Base-by-base conservation (phyloP, 1,284 basidiomycete species). In the Rugosomyces carneus region DNA sequence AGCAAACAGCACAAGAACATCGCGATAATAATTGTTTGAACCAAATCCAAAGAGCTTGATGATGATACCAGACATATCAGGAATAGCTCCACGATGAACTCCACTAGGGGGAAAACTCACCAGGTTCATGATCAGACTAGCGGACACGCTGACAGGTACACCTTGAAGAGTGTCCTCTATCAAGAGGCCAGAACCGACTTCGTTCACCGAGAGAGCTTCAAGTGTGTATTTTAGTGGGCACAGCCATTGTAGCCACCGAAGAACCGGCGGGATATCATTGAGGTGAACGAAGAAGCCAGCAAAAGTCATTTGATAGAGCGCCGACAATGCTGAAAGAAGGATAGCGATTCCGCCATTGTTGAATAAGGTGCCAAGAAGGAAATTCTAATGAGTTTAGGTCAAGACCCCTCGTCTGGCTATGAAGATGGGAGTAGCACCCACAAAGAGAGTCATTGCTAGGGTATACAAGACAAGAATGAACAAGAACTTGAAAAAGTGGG, bases 211-310 rank as follows among this genome's bases (percentile, higher is more conserved):
- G 7, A 94, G 69, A 8, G 90, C 91, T 64, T 94, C 90, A 15
- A 93, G 71, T 8, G 75, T 73, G 61, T 84, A 93, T 64, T 91
- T 81, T 36, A 81, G 68, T 38, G 80, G 78, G 40, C 74, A 76
- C 35, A 88, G 53, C 85, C 88, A 95, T 58, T 93, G 85, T 38
- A 94, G 67, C 90, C 91, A 93, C 10, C 90, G 76, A 1, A 93
- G 71, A 0, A 89, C 88, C 0, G 85, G 84, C 1, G 90, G 89
- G 50, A 93, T 93, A 47, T 75, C 71, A 48, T 69, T 65, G 47
- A 93, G 71, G 60, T 93, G 87, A 40, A 93, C 88, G 61, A 95
- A 88, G 68, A 89, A 88, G 18, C 89, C 89, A 0, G 88, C 87
- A 57, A 78, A 90, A 0, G 87, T 89, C 84, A 88, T 89, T 60